Base-by-base conservation (phyloP, 2,329 filamentous ascomycete genomes). In the Leptodontidium sp. region DNA sequence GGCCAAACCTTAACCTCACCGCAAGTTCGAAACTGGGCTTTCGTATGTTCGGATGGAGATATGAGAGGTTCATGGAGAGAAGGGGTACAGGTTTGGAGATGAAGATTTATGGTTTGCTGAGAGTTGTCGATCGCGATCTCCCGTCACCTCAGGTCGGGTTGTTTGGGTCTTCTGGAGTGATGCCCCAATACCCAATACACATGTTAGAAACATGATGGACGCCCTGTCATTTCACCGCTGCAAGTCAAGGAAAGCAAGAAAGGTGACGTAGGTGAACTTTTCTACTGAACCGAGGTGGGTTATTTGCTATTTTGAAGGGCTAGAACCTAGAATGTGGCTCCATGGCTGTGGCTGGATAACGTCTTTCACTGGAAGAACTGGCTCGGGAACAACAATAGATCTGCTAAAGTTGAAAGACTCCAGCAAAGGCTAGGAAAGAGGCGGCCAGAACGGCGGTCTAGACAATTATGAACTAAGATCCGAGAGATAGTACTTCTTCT, bases 1-100 rank as follows among this genome's bases (percentile, higher is more conserved):
- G 66, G 61, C 47, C 66, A 67, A 64, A 67, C 66, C 66, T 63
- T 64, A 67, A 58, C 47, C 61, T 50, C 66, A 67, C 66, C 66
- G 61, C 66, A 67, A 57, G 49, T 67, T 67, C 50, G 29, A 63
- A 67, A 67, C 49, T 11, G 43, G 15, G n/a, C 55, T 59, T 45
- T 45, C 21, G 4, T 43, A 26, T 24, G n/a, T 43, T 57, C 52
- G 52, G 62, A 57, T 32, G 50, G 12, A 59, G 32, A 14, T 59
- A 12, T 59, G 35, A 59, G 55, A 59, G 35, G 55, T 15, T 59
- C 35, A 40, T 15, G 35, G 14, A 21, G 47, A 21, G 47, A 4
- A 6, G 3, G 1, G 9, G n/a, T 50, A 24, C 47, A 11, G 17
- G 47, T 26, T 12, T 40, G n/a, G 21, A 40, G 38, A 26, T 59